Evolutionary conservation across 2,329 filamentous ascomycete genomes (phyloP).

Genomic region (Pseudocercospora crystallina): DNA sequence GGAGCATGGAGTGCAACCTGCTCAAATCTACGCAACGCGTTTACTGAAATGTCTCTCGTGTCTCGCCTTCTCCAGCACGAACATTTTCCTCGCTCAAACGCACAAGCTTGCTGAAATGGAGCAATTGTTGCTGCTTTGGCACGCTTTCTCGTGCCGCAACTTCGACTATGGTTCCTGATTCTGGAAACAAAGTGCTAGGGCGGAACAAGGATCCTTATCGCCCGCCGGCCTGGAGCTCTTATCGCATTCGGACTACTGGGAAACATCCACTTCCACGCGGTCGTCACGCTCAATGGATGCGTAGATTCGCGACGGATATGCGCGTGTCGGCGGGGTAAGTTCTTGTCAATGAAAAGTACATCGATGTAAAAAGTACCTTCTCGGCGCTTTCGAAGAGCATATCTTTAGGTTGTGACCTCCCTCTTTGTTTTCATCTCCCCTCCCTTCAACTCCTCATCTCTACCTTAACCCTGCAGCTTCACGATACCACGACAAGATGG

Average conservation of each 20-base stretch:
- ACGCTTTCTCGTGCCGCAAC: neutral
- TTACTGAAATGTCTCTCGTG: neutral
- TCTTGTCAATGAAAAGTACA: neutral
- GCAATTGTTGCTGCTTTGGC: too few species aligned
- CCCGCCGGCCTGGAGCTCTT: neutral
- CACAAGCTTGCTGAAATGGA: neutral
- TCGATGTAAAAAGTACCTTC: neutral
- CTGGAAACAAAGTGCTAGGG: neutral
- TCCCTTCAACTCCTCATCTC: neutral
- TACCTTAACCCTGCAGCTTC: neutral
- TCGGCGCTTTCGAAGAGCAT: neutral
- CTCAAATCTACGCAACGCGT: constrained; percentile 3
- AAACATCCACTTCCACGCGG: neutral
- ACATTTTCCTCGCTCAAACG: neutral
- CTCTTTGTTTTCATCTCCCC: neutral
- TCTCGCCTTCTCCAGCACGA: neutral
- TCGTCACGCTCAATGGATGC: constrained; percentile 1
- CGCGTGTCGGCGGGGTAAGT: neutral
- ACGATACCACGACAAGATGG: constrained; percentile 21
- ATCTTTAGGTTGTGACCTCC: constrained; percentile 1
- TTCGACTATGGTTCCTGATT: constrained; percentile 2
- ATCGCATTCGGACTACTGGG: neutral
- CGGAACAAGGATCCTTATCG: neutral
- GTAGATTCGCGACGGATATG: constrained; percentile 2
- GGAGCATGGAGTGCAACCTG: neutral